A percentile compares a stretch with the other conserved stretches of the same genome.
Conservation (phyloP, 257 asterid genomes). For the Jasminum sambac region DNA sequence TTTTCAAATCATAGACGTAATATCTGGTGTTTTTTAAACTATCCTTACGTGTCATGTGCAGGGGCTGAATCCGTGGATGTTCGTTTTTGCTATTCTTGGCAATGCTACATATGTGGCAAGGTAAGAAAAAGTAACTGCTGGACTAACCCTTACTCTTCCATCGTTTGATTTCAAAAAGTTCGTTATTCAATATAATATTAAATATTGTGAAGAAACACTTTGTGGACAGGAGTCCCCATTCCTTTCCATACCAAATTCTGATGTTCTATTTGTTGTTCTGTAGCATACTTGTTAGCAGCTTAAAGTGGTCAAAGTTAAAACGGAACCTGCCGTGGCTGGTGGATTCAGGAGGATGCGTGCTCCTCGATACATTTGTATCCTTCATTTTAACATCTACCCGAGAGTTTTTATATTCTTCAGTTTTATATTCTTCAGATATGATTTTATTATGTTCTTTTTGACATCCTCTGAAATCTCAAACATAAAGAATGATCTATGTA, state of each 20-base stretch:
- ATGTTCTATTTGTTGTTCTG: not conserved
- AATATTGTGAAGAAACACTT: not conserved
- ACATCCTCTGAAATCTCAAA: not conserved
- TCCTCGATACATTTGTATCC: conserved; percentile 74
- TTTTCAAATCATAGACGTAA: not conserved
- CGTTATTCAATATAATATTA: not conserved
- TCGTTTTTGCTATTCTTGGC: conserved; percentile 72
- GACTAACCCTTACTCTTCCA: not conserved
- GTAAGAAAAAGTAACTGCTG: conserved; percentile 33
- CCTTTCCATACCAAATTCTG: not conserved
- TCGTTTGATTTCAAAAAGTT: not conserved
- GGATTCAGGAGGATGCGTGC: conserved; percentile 67
- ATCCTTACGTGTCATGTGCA: conserved; percentile 20
- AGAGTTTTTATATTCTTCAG: not conserved
- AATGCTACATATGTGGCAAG: conserved; percentile 71
- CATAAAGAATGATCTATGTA: conserved; percentile 1
- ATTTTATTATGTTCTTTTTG: not conserved
- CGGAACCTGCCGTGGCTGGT: conserved; percentile 82
- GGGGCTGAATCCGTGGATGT: conserved; percentile 85
- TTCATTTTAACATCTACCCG: conserved; percentile 15
- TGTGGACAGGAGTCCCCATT: not conserved
- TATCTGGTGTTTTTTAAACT: not conserved
- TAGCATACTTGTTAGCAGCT: conserved; percentile 73
- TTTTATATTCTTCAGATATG: too few relatives aligned
- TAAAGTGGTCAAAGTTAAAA: conserved; percentile 50